phyloP scores from a whole-genome alignment of 2,329 filamentous ascomycete genomes.

The Aspergillus eucalypticola region DNA sequence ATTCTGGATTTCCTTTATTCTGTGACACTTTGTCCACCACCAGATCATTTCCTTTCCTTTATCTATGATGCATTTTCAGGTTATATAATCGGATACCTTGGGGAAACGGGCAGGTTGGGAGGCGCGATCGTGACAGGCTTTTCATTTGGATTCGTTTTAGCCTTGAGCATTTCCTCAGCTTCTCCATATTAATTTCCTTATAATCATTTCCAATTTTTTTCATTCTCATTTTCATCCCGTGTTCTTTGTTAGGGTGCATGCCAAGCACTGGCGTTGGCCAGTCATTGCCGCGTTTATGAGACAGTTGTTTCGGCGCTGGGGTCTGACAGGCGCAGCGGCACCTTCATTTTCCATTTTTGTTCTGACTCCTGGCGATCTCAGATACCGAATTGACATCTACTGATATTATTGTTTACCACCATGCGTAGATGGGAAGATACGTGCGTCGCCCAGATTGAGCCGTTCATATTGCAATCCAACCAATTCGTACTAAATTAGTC shows the following conservation, averaged over 20 bases:
- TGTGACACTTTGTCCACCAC: neutral
- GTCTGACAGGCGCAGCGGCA: neutral
- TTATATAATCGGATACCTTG: slow-evolving; percentile 19
- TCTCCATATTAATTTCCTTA: slow-evolving; percentile 15
- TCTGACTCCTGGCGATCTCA: slow-evolving; percentile 24
- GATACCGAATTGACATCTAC: slow-evolving; percentile 6
- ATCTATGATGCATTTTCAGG: slow-evolving; percentile 10
- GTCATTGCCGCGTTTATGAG: slow-evolving; percentile 15
- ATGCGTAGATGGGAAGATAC: neutral
- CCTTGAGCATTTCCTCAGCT: slow-evolving; percentile 6
- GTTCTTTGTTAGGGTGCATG: neutral
- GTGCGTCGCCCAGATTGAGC: too few relatives aligned
- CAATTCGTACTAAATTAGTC: too few relatives aligned
- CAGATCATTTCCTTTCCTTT: neutral
- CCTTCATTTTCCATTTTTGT: slow-evolving; percentile 13
- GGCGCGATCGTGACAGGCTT: slow-evolving; percentile 17
- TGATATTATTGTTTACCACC: neutral
- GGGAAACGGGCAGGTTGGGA: slow-evolving; percentile 17
- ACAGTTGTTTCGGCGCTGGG: slow-evolving; percentile 12
- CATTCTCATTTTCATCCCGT: slow-evolving; percentile 6
- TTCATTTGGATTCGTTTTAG: slow-evolving; percentile 4
- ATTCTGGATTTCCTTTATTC: neutral
- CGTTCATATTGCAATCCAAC: too few relatives aligned
- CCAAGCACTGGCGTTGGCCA: slow-evolving; percentile 9
- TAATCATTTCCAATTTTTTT: slow-evolving; percentile 7